Evolutionary conservation across 176 grass and related monocot genomes (phyloP).

Genomic region (Musa schizocarpa): DNA sequence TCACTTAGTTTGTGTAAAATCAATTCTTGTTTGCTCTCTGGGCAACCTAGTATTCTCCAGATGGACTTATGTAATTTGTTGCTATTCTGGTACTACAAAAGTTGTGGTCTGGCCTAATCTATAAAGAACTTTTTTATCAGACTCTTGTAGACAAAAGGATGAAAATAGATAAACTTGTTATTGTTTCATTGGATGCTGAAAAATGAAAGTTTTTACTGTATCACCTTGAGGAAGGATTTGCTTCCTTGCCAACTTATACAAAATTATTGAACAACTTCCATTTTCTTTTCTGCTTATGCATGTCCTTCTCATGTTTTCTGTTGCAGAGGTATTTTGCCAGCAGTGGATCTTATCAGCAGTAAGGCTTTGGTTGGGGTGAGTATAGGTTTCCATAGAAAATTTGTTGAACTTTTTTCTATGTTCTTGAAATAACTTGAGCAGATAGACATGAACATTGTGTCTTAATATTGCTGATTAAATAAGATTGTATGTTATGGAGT

Average conservation of each 20-base stretch:
- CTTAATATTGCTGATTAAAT: too few relatives aligned
- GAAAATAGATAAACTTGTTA: background rate
- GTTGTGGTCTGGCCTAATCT: background rate
- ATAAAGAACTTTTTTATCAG: background rate
- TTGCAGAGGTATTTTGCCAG: conserved; percentile 81
- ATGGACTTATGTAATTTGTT: background rate
- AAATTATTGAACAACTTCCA: background rate
- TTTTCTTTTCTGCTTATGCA: conserved; percentile 8
- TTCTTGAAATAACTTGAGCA: background rate
- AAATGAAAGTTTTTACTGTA: background rate
- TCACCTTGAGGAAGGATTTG: background rate
- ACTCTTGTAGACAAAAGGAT: background rate
- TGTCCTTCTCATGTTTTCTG: conserved; percentile 15
- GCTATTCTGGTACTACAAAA: background rate
- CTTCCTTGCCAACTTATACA: background rate
- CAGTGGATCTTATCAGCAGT: conserved; percentile 65
- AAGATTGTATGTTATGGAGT: too few relatives aligned
- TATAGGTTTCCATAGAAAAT: background rate
- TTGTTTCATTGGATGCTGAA: background rate
- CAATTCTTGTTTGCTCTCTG: background rate
- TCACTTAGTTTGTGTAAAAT: background rate
- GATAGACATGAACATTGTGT: too few relatives aligned
- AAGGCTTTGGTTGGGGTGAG: conserved; percentile 70
- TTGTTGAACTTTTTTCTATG: background rate
- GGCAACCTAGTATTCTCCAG: background rate